Percentiles rank a stretch among this genome's conserved stretches.
Evolutionary conservation across 1,284 basidiomycete species (phyloP).

Genomic region (Uromyces viciae-fabae): DNA sequence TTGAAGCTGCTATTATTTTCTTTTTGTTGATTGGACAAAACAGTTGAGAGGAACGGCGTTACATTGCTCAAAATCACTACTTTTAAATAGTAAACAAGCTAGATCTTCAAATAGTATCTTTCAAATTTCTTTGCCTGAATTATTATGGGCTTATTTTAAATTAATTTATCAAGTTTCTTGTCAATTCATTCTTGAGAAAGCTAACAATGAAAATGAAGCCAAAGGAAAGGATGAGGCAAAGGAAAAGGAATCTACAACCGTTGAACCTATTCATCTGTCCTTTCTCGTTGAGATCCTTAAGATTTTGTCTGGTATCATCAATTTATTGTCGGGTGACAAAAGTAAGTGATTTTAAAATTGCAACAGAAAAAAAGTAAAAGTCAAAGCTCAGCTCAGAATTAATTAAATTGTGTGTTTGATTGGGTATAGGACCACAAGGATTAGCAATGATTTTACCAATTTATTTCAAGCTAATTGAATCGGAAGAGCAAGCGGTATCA

Average conservation of each 20-base stretch:
- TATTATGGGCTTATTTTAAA: constrained; percentile 11
- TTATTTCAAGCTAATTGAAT: constrained; percentile 32
- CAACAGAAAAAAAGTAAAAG: neutral
- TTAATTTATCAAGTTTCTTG: too few species aligned
- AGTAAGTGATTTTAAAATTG: constrained; percentile 2
- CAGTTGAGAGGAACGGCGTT: constrained; percentile 26
- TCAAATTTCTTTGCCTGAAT: constrained; percentile 13
- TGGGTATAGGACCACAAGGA: constrained; percentile 29
- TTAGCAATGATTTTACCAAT: constrained; percentile 30
- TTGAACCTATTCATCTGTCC: neutral
- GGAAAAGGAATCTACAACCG: too few species aligned
- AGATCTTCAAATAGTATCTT: constrained; percentile 10
- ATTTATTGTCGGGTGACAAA: constrained; percentile 9
- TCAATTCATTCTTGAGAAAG: neutral
- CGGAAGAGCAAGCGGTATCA: neutral
- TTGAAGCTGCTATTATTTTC: too few species aligned
- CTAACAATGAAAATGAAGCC: neutral
- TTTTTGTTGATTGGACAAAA: neutral
- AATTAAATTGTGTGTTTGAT: neutral
- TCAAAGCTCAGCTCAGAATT: neutral
- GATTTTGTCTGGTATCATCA: constrained; percentile 28
- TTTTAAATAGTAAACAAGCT: neutral
- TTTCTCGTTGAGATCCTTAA: constrained; percentile 27
- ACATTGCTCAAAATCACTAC: constrained; percentile 41
- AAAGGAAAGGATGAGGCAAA: too few species aligned